phyloP scores from a whole-genome alignment of 176 grass and related monocot species.

The Oryza punctata region DNA sequence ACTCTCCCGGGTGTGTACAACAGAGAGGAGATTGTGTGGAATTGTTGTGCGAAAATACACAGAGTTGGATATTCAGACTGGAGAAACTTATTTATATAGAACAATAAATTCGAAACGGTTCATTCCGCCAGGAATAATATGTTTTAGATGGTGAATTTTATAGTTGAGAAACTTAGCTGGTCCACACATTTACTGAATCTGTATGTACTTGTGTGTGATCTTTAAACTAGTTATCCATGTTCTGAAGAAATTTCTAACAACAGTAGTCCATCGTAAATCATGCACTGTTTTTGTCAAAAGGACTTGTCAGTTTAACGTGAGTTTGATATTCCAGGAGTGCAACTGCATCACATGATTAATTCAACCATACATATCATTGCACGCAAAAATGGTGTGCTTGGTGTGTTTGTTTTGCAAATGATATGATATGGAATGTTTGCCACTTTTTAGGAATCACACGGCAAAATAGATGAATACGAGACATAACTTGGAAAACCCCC shows the following conservation, averaged over 20 bases:
- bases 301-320: neutral
- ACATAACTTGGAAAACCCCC: neutral
- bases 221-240: conserved; percentile 14
- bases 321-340: conserved; percentile 20
- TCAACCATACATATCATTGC: neutral
- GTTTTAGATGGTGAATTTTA: neutral
- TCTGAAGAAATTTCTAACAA: neutral
- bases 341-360: conserved; percentile 21
- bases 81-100: neutral
- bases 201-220: neutral
- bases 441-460: neutral
- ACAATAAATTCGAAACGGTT: neutral
- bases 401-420: neutral
- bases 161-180: neutral
- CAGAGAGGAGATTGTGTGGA: neutral
- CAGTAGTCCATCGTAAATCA: neutral
- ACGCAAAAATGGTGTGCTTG: neutral
- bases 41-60: neutral
- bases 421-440: neutral
- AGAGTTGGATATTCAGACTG: neutral
- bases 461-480: neutral
- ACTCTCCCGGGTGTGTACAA: neutral
- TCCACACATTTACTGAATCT: neutral
- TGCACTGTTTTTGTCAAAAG: conserved; percentile 5
- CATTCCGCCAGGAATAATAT: neutral